Evolutionary conservation across 345 rosid genomes (phyloP).

Genomic region (Eucalyptus marginata): DNA sequence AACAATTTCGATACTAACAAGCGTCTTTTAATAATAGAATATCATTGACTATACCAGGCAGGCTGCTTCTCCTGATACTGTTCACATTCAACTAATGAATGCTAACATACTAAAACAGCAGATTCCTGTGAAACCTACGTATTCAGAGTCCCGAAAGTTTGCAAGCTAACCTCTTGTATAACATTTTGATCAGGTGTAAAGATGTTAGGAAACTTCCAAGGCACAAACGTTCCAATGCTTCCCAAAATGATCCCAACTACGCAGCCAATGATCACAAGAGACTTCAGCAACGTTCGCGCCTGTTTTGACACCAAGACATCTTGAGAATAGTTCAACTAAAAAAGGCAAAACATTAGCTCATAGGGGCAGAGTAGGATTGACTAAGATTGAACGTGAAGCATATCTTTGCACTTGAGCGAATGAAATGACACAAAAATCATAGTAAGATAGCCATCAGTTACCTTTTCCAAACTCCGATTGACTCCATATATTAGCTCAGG

Average conservation of each 20-base stretch:
- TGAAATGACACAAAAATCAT: background rate
- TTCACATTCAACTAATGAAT: background rate
- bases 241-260: slow-evolving; percentile 22
- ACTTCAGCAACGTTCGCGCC: slow-evolving; percentile 35
- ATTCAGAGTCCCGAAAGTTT: background rate
- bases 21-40: background rate
- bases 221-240: slow-evolving; percentile 23
- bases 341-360: background rate
- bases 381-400: background rate
- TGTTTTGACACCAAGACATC: slow-evolving; percentile 7
- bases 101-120: background rate
- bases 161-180: slow-evolving; percentile 22
- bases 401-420: background rate
- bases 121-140: background rate
- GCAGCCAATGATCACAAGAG: slow-evolving; percentile 31
- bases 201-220: slow-evolving; percentile 34
- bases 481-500: slow-evolving; percentile 37
- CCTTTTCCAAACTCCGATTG: slow-evolving; percentile 25
- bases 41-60: background rate
- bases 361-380: background rate
- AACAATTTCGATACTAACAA: background rate
- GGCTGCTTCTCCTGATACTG: background rate
- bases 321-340: background rate
- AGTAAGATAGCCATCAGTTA: background rate
- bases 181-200: slow-evolving; percentile 34